These are phyloP conservation scores for Prunus padus DNA, from an alignment of 306 rosid genomes.

Conservation along the genomic window DNA sequence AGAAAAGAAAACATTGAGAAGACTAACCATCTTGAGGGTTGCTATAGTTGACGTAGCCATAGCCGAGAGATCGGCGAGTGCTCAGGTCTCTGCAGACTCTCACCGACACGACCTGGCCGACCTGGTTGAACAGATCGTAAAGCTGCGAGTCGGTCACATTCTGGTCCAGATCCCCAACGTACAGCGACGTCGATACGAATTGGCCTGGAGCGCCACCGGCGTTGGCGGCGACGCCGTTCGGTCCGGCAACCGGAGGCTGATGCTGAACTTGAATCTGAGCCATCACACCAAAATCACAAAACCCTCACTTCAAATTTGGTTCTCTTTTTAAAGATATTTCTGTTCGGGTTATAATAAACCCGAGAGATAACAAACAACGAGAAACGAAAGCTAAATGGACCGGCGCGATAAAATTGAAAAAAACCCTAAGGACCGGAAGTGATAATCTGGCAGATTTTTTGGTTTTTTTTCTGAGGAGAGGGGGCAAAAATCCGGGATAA, in stretches of 20 bases:
- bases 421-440: constrained; percentile 20
- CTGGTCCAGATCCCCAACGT: constrained; percentile 68
- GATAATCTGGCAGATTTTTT: neutral
- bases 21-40: constrained; percentile 64
- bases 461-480: neutral
- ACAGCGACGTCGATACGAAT: constrained; percentile 57
- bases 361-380: neutral
- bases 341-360: neutral
- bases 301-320: neutral
- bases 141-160: constrained; percentile 65
- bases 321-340: neutral
- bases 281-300: constrained; percentile 34
- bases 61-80: constrained; percentile 68
- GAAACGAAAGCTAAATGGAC: neutral
- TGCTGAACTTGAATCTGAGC: constrained; percentile 79
- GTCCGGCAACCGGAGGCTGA: constrained; percentile 37
- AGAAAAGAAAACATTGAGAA: neutral
- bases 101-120: constrained; percentile 62
- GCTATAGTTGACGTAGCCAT: constrained; percentile 67
- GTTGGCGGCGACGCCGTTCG: constrained; percentile 32
- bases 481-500: constrained; percentile 10
- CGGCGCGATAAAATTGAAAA: neutral
- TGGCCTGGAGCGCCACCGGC: constrained; percentile 32
- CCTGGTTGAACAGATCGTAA: constrained; percentile 58
- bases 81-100: constrained; percentile 69